These are phyloP conservation scores for Geranomyces michiganensis DNA, from an alignment of 192 early-diverging fungal species.

Conservation along the genomic window DNA sequence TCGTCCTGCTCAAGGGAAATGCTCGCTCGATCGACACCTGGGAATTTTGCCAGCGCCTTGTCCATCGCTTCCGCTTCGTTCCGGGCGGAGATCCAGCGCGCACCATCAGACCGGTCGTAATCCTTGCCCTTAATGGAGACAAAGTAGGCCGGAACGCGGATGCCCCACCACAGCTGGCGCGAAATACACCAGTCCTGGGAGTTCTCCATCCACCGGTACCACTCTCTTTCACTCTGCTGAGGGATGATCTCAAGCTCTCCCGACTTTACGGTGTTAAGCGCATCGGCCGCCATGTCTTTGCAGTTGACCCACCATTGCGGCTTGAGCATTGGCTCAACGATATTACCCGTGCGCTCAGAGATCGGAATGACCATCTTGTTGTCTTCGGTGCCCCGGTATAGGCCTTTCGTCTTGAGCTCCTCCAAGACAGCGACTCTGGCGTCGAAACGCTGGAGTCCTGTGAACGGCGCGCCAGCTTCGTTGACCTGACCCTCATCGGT, in stretches of 20 bases:
- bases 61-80: constrained; percentile 72
- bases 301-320: constrained; percentile 99
- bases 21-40: constrained; percentile 58
- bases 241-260: constrained; percentile 86
- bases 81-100: constrained; percentile 88
- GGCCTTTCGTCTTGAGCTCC: constrained; percentile 84
- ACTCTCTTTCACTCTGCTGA: constrained; percentile 84
- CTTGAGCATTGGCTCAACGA: constrained; percentile 98
- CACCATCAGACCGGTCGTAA: constrained; percentile 55
- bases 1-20: constrained; percentile 83
- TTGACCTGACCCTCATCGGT: constrained; percentile 97
- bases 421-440: constrained; percentile 85
- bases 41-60: constrained; percentile 79
- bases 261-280: constrained; percentile 71
- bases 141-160: constrained; percentile 94
- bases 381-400: constrained; percentile 81
- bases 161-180: constrained; percentile 99
- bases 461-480: constrained; percentile 84
- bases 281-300: constrained; percentile 81
- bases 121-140: constrained; percentile 66
- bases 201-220: constrained; percentile 94
- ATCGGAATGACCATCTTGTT: constrained; percentile 95
- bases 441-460: constrained; percentile 89
- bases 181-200: constrained; percentile 99
- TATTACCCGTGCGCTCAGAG: constrained; percentile 85